A percentile compares a stretch with the other conserved stretches of the same genome.
Conservation (phyloP, 805 yeast genomes). For the Barnettozyma sp. region DNA sequence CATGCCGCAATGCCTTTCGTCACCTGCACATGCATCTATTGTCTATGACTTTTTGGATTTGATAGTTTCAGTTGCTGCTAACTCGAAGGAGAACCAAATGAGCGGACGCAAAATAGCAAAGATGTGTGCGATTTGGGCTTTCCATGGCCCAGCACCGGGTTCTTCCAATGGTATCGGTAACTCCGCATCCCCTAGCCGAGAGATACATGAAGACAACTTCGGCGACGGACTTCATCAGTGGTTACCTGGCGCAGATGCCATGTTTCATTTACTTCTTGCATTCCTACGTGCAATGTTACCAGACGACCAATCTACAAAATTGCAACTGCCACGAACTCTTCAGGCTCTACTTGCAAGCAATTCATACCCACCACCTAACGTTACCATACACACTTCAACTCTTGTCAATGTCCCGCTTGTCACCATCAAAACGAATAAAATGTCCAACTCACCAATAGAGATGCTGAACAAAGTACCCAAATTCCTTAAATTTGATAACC, state of each 20-base stretch:
- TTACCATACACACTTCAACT: conserved; percentile 30
- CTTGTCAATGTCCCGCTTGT: conserved; percentile 57
- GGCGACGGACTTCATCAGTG: conserved; percentile 68
- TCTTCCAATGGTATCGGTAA: too few relatives aligned
- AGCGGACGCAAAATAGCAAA: conserved; percentile 75
- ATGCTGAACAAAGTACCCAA: conserved; percentile 51
- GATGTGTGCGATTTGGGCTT: conserved; percentile 88
- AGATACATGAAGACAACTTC: too few relatives aligned
- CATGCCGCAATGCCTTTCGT: conserved; percentile 77
- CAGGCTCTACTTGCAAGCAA: conserved; percentile 58
- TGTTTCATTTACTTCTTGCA: conserved; percentile 71
- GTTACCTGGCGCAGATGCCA: conserved; percentile 79
- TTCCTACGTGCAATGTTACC: conserved; percentile 76
- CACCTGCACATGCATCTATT: conserved; percentile 85
- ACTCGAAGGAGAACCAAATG: conserved; percentile 69
- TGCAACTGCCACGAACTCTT: conserved; percentile 57
- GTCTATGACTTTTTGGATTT: conserved; percentile 84
- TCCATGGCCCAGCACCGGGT: conserved; percentile 36
- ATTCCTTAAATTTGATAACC: conserved; percentile 61
- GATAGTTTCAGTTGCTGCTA: conserved; percentile 67
- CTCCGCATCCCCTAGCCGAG: too few relatives aligned
- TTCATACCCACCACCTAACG: conserved; percentile 66
- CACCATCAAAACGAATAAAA: conserved; percentile 35
- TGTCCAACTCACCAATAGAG: conserved; percentile 47
- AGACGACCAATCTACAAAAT: conserved; percentile 46